These are phyloP conservation scores for Colletotrichum sp. DNA, from an alignment of 2,329 filamentous ascomycete species.

Conservation along the genomic window DNA sequence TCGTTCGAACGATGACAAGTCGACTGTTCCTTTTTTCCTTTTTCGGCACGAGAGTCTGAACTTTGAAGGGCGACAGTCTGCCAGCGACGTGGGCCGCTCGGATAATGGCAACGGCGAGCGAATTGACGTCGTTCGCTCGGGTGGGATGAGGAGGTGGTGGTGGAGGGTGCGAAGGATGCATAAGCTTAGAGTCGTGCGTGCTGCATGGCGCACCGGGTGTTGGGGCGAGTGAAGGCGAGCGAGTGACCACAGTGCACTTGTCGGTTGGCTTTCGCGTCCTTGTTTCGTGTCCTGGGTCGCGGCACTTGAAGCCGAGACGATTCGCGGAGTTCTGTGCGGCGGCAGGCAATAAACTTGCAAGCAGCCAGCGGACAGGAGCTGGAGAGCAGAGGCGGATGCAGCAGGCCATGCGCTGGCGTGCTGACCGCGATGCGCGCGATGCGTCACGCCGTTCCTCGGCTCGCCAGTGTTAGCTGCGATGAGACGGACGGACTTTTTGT, in stretches of 20 bases:
- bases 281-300: conserved; percentile 12
- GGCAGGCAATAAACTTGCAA: not conserved
- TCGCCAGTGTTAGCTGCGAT: not conserved
- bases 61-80: not conserved
- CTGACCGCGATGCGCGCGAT: not conserved
- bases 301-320: not conserved
- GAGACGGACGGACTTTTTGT: conserved; percentile 15
- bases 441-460: not conserved
- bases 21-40: not conserved
- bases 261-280: conserved; percentile 2
- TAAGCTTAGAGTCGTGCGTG: not conserved
- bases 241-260: not conserved
- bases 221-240: not conserved
- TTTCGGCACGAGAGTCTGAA: not conserved
- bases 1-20: not conserved
- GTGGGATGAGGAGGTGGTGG: not conserved
- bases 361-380: not conserved
- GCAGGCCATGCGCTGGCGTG: not conserved
- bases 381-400: not conserved
- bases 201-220: not conserved
- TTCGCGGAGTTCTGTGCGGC: not conserved
- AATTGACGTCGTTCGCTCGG: not conserved
- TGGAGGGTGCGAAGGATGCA: not conserved
- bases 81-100: not conserved
- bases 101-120: not conserved